These are phyloP conservation scores for Coemansia sp. DNA, from an alignment of 192 early-diverging fungal genomes.

Conservation along the genomic window DNA sequence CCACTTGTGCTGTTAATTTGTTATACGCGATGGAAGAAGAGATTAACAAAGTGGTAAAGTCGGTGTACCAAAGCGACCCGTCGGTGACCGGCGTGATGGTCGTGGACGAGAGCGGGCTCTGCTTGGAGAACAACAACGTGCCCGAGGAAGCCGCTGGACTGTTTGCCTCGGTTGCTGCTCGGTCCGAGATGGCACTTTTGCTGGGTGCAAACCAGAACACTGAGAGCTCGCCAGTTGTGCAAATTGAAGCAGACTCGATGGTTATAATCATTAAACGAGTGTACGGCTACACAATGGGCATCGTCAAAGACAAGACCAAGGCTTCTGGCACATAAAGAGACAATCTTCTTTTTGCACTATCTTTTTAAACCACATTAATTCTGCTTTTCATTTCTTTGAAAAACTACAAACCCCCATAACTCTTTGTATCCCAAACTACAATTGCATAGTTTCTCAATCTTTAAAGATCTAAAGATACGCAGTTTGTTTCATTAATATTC, in stretches of 20 bases:
- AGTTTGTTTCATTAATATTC: background rate
- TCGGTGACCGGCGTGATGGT: slow-evolving; percentile 32
- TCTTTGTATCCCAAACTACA: background rate
- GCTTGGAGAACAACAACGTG: slow-evolving; percentile 34
- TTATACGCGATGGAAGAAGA: slow-evolving; percentile 29
- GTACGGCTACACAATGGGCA: slow-evolving; percentile 26
- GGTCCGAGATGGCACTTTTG: slow-evolving; percentile 9
- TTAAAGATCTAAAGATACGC: no score
- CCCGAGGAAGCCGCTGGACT: slow-evolving; percentile 45
- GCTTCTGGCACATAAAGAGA: background rate
- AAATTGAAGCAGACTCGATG: slow-evolving; percentile 42
- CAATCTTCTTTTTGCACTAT: background rate
- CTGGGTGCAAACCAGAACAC: background rate
- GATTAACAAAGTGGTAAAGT: slow-evolving; percentile 27
- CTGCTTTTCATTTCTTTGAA: background rate
- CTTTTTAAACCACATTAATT: background rate
- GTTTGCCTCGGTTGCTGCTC: slow-evolving; percentile 34
- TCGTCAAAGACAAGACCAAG: slow-evolving; percentile 23
- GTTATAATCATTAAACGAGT: slow-evolving; percentile 27
- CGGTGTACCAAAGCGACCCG: slow-evolving; percentile 33
- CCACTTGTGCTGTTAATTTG: background rate
- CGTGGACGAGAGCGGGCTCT: slow-evolving; percentile 47
- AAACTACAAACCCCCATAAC: background rate
- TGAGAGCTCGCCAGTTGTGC: slow-evolving; percentile 25
- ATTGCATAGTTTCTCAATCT: no score